A percentile compares a stretch with the other conserved stretches of the same genome.
Conservation (phyloP, 345 rosid genomes). For the Eucalyptus coolabah region DNA sequence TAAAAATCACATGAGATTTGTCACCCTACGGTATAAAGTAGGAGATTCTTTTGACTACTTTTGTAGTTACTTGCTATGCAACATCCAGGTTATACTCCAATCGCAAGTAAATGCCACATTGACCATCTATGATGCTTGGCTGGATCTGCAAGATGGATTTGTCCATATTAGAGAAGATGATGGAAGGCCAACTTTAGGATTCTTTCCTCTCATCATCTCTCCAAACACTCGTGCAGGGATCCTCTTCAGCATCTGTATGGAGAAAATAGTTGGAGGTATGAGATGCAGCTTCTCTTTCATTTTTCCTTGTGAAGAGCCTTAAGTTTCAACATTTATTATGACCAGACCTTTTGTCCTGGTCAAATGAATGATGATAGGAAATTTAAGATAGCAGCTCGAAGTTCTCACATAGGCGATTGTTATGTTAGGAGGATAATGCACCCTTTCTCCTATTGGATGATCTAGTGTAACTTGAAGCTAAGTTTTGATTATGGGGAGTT, state of each 20-base stretch:
- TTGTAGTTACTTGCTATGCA: not conserved
- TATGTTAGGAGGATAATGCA: not conserved
- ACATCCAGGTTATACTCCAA: slow-evolving; percentile 67
- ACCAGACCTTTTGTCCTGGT: not conserved
- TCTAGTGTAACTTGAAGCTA: not conserved
- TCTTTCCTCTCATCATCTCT: slow-evolving; percentile 78
- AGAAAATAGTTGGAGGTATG: slow-evolving; percentile 43
- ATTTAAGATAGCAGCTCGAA: not conserved
- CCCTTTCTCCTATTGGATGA: not conserved
- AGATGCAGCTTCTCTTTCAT: not conserved
- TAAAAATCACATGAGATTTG: not conserved
- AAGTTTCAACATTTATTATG: not conserved
- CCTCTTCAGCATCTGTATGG: slow-evolving; percentile 57
- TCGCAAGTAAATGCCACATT: slow-evolving; percentile 84
- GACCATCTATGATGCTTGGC: slow-evolving; percentile 82
- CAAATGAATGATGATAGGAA: not conserved
- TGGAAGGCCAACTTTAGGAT: slow-evolving; percentile 74
- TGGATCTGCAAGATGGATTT: slow-evolving; percentile 93
- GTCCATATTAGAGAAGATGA: slow-evolving; percentile 44
- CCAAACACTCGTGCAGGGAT: slow-evolving; percentile 74
- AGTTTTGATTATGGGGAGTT: not conserved
- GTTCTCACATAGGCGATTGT: not conserved
- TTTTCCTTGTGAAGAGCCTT: not conserved
- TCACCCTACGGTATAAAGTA: not conserved
- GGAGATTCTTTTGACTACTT: not conserved